Evolutionary conservation across 1,284 basidiomycete genomes (phyloP), one percentile per base, ranked within the genome.

Genomic region (Austroboletus olivaceoglutinosus): DNA sequence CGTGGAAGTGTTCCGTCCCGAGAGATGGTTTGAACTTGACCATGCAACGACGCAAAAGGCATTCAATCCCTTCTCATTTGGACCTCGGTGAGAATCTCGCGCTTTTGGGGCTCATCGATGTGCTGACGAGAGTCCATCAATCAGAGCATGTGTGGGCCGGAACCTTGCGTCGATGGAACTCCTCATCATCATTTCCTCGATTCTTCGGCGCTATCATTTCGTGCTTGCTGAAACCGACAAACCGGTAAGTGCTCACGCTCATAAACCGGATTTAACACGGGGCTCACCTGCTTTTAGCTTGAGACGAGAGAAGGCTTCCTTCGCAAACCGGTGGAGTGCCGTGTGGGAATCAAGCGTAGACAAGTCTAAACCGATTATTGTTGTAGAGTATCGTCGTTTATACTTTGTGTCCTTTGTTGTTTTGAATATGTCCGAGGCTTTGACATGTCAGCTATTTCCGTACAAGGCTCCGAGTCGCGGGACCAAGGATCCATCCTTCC

Each of bases 91-190:
- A 48, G 47, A n/a, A 25, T 50, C 16, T 36, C 31, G 27, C 9
- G 1, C 27, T 9, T 31, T 29, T 23, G 12, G 40, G 45, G 15
- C 16, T 12, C 8, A 43, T 36, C 11, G 16, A 22, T 19, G 18
- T 34, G 34, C 50, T 51, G 43, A 53, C 25, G 30, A 11, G 31
- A 16, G 13, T 13, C 41, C 41, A 38, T 37, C 19, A 15, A 38
- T 50, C 22, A 86, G 86, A 49, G 85, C 81, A 19, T 90, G 87
- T 61, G 83, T 89, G 36, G 85, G 86, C 9, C 76, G 83, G 23
- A 91, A 91, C 64, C 72, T 92, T 34, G 91, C 91, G 5, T 79
- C 73, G 54, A 74, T 91, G 73, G 86, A 93, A 62, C 66, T 91
- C 23, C 74, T 84, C 58, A 78, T 91, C 49, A 90, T 92, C 60